Percentiles rank a stretch among this genome's conserved stretches.
Conservation (phyloP, 768 basidiomycete genomes). For the Trametopsis cervina region DNA sequence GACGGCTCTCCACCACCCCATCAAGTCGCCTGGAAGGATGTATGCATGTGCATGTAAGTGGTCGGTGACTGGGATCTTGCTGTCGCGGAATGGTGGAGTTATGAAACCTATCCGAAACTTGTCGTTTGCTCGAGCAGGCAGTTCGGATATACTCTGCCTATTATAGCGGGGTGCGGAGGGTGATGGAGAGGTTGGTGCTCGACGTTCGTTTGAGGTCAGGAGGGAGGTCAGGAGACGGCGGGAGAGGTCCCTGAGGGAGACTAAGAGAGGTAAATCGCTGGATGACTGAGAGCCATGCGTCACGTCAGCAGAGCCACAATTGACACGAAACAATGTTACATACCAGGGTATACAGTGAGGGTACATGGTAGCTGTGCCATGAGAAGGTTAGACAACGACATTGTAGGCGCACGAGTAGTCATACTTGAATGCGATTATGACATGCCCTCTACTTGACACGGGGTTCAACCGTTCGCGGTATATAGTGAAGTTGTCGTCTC, state of each 20-base stretch:
- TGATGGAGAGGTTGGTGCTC: conserved; percentile 16
- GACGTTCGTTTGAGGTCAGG: conserved; percentile 28
- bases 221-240: conserved; percentile 39
- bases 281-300: conserved; percentile 45
- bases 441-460: conserved; percentile 66
- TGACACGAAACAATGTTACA: no score
- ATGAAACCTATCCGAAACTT: conserved; percentile 69
- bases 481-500: conserved; percentile 69
- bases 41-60: conserved; percentile 76
- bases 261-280: conserved; percentile 67
- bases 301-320: conserved; percentile 6
- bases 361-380: conserved; percentile 71
- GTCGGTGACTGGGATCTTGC: conserved; percentile 72
- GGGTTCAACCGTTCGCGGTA: conserved; percentile 67
- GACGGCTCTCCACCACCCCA: conserved; percentile 69
- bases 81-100: conserved; percentile 70
- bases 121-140: conserved; percentile 25
- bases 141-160: conserved; percentile 16
- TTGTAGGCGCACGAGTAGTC: no score
- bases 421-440: conserved; percentile 73
- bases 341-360: conserved; percentile 69
- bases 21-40: conserved; percentile 52
- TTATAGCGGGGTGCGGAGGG: conserved; percentile 8
- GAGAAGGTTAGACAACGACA: not conserved
- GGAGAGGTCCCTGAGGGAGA: conserved; percentile 51